phyloP scores from a whole-genome alignment of 176 grass and related monocot species.

The Carex kokanica region DNA sequence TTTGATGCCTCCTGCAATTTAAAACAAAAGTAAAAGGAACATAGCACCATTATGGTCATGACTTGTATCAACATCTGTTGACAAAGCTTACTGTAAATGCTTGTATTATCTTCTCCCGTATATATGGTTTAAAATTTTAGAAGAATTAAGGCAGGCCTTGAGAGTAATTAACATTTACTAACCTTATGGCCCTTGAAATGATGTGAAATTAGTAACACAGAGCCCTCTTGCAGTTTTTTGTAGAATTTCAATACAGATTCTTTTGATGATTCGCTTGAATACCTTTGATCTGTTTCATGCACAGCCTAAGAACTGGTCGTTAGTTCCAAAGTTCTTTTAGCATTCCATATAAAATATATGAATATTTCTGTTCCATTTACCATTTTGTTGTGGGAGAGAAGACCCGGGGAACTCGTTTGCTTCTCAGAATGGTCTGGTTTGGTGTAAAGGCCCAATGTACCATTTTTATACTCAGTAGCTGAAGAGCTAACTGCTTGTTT shows the following conservation, averaged over 20 bases:
- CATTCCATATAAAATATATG: constrained; percentile 7
- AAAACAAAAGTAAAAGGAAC: constrained; percentile 3
- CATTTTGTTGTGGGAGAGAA: not conserved
- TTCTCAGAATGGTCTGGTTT: not conserved
- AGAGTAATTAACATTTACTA: not conserved
- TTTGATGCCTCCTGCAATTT: constrained; percentile 16
- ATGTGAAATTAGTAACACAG: constrained; percentile 20
- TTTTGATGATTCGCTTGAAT: constrained; percentile 6
- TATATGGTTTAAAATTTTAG: not conserved
- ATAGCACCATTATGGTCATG: not conserved
- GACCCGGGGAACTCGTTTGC: not conserved
- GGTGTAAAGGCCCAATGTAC: not conserved
- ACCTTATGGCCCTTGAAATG: constrained; percentile 28
- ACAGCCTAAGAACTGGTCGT: constrained; percentile 23
- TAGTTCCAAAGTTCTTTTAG: constrained; percentile 4
- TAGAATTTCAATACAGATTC: constrained; percentile 9
- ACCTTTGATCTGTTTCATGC: constrained; percentile 12
- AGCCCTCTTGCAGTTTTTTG: constrained; percentile 11
- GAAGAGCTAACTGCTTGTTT: constrained; percentile 1
- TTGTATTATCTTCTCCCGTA: not conserved
- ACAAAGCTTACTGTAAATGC: not conserved
- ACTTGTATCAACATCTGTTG: not conserved
- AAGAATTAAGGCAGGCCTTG: not conserved
- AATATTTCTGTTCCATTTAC: constrained; percentile 13
- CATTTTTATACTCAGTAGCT: not conserved